Base-by-base conservation (phyloP, 257 asterid species). In the Solanum infundibuliforme region DNA sequence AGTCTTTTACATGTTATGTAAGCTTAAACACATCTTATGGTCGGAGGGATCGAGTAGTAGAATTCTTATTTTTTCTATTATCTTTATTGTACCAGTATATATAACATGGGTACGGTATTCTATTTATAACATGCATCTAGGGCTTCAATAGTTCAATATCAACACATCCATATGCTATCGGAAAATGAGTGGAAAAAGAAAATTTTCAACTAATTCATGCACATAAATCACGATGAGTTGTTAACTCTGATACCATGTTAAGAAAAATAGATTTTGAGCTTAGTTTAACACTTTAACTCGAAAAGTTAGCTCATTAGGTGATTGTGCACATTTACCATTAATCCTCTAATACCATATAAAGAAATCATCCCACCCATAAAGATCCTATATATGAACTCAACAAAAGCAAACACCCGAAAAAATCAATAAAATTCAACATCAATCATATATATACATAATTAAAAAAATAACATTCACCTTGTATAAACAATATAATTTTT, bases 61-160 rank as follows among this genome's bases (percentile, higher is more conserved):
- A 0, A 48, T 48, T 48, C 60, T 48, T 48, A 48, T 48, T 48
- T 48, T n/a, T 48, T 48, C 60, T 48, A 48, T 48, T 48, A 13
- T 48, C 58, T 48, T 48, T 48, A 48, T 48, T 48, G 21, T 48
- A 20, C 60, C 60, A 18, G 65, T 55, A 55, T 55, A 1, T 55
- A 55, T 55, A 12, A 13, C 23, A 5, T 6, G 2, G n/a, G 23
- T 52, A 18, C 23, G 12, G 32, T 65, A 25, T 62, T 65, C 18
- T 65, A 65, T 83, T 32, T 71, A 38, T 35, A 20, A 27, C 83
- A 75, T 75, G 21, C 20, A 55, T 75, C 83, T 36, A 75, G 83
- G 52, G 52, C 55, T 75, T 36, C 31, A 36, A 52, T 52, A 52
- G 18, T 75, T 36, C 31, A 36, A 52, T 52, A 52, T 52, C 62